Evolutionary conservation across 345 rosid genomes (phyloP), one percentile per base, ranked within the genome.

Genomic region (Melaleuca alternifolia): DNA sequence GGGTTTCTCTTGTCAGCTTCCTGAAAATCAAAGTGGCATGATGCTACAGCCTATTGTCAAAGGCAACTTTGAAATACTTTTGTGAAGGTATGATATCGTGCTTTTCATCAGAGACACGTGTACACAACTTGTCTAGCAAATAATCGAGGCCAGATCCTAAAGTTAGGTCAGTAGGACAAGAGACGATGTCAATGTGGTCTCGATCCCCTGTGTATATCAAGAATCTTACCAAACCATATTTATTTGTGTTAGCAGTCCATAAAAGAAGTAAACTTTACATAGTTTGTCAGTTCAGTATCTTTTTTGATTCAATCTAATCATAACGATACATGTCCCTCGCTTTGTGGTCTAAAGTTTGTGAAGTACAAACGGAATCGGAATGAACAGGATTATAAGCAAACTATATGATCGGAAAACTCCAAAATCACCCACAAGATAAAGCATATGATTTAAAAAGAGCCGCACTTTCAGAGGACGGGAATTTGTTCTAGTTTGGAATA

Each of bases 311-410:
- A 7, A 57, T 2, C 65, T n/a, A 57, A 57, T n/a, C n/a, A 59
- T 33, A 12, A 59, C 33, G 65, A n/a, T 26, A 26, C 33, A 13
- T 2, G 33, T 3, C 71, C 33, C 33, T 59, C 33, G 2, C 12
- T 15, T 59, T 12, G 71, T n/a, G 26, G 16, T 59, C 33, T 0
- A 12, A 30, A n/a, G 8, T 12, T 59, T 59, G 12, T 3, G 0
- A 26, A 59, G 15, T n/a, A 15, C 76, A 3, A 62, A 62, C n/a
- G n/a, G 9, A 30, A 15, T 30, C 5, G 1, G 30, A 3, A 62
- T 30, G 21, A 3, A 62, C 41, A 14, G 0, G 1, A 62, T 62
- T 10, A 30, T 7, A 15, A 30, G 41, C 20, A 7, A 54, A 54
- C 18, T 6, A 54, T 6, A 61, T 0, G 2, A 14, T 61, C 14